Conservation (phyloP, 306 rosid species). For the Lotus japonicus region DNA sequence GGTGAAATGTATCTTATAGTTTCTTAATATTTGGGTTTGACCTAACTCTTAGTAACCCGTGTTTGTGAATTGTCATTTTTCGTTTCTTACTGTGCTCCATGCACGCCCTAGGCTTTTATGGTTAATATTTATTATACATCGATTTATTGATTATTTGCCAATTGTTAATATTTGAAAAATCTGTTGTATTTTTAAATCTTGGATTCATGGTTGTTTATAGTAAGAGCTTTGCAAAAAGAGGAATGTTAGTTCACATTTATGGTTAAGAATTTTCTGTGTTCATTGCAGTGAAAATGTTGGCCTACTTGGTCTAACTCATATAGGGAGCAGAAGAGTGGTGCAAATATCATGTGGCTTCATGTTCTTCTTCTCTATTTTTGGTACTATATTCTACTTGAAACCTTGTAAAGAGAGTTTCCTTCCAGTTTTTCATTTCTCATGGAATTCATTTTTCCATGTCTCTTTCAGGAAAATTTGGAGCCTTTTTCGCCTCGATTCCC, state of each 20-base stretch:
- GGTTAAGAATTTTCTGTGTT: not conserved
- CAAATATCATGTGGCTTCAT: slow-evolving; percentile 89
- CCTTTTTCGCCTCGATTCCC: slow-evolving; percentile 92
- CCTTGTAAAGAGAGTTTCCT: not conserved
- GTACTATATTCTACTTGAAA: slow-evolving; percentile 24
- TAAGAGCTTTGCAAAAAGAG: not conserved
- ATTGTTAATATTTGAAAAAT: not conserved
- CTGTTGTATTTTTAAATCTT: not conserved
- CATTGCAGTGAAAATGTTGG: slow-evolving; percentile 89
- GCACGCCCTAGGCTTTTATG: not conserved
- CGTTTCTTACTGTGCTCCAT: not conserved
- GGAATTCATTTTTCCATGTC: not conserved
- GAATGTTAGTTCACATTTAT: not conserved
- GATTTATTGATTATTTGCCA: not conserved
- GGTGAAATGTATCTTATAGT: too few relatives aligned
- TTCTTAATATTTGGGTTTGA: too few relatives aligned
- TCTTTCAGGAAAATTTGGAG: slow-evolving; percentile 90
- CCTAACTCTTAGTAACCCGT: too few relatives aligned
- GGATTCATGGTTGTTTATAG: not conserved
- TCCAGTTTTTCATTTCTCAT: not conserved
- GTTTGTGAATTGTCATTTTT: not conserved
- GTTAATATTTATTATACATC: not conserved
- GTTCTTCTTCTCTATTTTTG: slow-evolving; percentile 90
- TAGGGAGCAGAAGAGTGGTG: slow-evolving; percentile 95
- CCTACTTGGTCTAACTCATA: slow-evolving; percentile 79